These are phyloP conservation scores for Solanum hybrid DNA, from an alignment of 305 asterid genomes.

Conservation along the genomic window DNA sequence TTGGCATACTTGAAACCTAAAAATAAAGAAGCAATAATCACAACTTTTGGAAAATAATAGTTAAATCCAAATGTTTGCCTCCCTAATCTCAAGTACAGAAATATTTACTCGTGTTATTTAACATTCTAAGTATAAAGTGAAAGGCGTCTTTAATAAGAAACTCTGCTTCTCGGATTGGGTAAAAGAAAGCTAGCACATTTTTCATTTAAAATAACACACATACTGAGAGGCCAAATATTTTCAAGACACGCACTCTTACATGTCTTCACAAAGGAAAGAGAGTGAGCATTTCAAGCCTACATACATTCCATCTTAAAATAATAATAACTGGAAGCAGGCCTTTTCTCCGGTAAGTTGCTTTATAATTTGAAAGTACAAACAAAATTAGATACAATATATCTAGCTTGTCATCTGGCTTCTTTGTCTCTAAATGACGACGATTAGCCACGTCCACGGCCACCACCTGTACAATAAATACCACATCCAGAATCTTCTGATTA, in stretches of 20 bases:
- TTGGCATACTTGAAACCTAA: background rate
- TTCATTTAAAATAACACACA: background rate
- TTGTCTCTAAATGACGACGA: background rate
- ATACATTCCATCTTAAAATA: background rate
- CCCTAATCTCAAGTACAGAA: background rate
- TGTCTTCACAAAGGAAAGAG: background rate
- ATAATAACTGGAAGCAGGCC: background rate
- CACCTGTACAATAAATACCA: slow-evolving; percentile 23
- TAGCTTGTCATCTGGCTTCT: background rate
- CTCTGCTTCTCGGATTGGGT: background rate
- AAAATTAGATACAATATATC: background rate
- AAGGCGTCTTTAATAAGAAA: background rate
- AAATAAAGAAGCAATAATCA: background rate
- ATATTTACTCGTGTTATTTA: background rate
- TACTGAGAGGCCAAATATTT: background rate
- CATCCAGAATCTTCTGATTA: background rate
- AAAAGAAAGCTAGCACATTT: background rate
- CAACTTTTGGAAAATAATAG: background rate
- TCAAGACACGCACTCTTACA: background rate
- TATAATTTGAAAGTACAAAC: background rate
- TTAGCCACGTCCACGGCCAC: slow-evolving; percentile 43
- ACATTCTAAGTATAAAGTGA: background rate
- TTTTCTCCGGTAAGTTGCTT: background rate
- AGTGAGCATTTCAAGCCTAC: background rate
- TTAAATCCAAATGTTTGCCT: background rate